These are phyloP conservation scores for Aspergillus asperescens DNA, from an alignment of 495 filamentous ascomycete genomes.

Conservation along the genomic window DNA sequence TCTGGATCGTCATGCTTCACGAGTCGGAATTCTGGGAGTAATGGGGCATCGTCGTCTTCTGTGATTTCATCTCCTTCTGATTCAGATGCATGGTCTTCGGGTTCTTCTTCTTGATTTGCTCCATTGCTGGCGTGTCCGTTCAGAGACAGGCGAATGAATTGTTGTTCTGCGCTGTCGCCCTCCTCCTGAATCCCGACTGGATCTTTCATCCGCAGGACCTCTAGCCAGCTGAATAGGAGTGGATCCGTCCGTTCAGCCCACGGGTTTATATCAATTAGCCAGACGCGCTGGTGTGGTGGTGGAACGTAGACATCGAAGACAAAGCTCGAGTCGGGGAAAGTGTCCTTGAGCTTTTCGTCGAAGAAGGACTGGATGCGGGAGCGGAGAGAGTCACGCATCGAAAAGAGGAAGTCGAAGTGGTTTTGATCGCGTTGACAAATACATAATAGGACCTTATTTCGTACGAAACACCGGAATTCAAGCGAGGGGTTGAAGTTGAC, in stretches of 20 bases:
- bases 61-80: slow-evolving; percentile 34
- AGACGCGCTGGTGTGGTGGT: slow-evolving; percentile 66
- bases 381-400: slow-evolving; percentile 57
- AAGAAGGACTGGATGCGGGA: slow-evolving; percentile 67
- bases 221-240: slow-evolving; percentile 83
- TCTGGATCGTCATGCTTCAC: slow-evolving; percentile 79
- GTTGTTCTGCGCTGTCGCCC: slow-evolving; percentile 25
- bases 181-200: slow-evolving; percentile 38
- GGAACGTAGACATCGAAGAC: slow-evolving; percentile 89
- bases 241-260: slow-evolving; percentile 90
- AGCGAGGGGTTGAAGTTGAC: slow-evolving; percentile 81
- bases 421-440: slow-evolving; percentile 88
- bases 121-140: slow-evolving; percentile 20
- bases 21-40: slow-evolving; percentile 72
- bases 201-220: slow-evolving; percentile 68
- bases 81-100: slow-evolving; percentile 23
- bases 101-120: slow-evolving; percentile 11
- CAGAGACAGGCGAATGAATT: slow-evolving; percentile 40
- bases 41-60: slow-evolving; percentile 53
- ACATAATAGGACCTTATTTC: slow-evolving; percentile 67
- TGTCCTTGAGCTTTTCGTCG: slow-evolving; percentile 58
- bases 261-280: slow-evolving; percentile 91
- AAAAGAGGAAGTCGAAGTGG: slow-evolving; percentile 75
- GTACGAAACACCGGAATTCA: slow-evolving; percentile 94
- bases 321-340: slow-evolving; percentile 78